A percentile compares a stretch with the other conserved stretches of the same genome.
Evolutionary conservation across 768 basidiomycete genomes (phyloP).

Genomic region (Rhizopogon vulgaris): DNA sequence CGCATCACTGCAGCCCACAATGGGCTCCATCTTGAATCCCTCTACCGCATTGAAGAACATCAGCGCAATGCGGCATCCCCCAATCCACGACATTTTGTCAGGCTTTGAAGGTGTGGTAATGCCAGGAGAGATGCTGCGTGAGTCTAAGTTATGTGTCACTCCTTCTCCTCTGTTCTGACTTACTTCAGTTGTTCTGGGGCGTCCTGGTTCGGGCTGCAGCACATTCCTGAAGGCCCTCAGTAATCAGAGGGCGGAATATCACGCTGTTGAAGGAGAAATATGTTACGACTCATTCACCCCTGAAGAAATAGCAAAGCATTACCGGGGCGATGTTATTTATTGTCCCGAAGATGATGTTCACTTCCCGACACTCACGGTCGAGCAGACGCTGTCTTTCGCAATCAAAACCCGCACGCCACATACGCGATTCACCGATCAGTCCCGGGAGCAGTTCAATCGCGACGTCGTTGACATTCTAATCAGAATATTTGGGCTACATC

Average conservation of each 20-base stretch:
- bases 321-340: constrained; percentile 77
- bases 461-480: constrained; percentile 38
- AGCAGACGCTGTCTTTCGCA: constrained; percentile 72
- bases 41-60: constrained; percentile 36
- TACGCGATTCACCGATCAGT: not conserved
- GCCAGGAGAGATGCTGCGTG: constrained; percentile 67
- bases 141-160: constrained; percentile 21
- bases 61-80: constrained; percentile 49
- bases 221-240: constrained; percentile 80
- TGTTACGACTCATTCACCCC: constrained; percentile 73
- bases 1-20: constrained; percentile 48
- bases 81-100: constrained; percentile 46
- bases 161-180: not conserved
- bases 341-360: constrained; percentile 84
- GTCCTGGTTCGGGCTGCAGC: constrained; percentile 80
- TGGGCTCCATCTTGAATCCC: constrained; percentile 61
- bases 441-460: not conserved
- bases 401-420: constrained; percentile 27
- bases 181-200: constrained; percentile 68
- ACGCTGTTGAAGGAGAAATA: constrained; percentile 63
- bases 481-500: constrained; percentile 72
- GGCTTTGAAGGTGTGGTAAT: constrained; percentile 52
- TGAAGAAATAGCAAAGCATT: constrained; percentile 53
- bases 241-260: constrained; percentile 66
- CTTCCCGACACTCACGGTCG: constrained; percentile 78